phyloP scores from a whole-genome alignment of 768 basidiomycete genomes.

The Lentinula raphanica region DNA sequence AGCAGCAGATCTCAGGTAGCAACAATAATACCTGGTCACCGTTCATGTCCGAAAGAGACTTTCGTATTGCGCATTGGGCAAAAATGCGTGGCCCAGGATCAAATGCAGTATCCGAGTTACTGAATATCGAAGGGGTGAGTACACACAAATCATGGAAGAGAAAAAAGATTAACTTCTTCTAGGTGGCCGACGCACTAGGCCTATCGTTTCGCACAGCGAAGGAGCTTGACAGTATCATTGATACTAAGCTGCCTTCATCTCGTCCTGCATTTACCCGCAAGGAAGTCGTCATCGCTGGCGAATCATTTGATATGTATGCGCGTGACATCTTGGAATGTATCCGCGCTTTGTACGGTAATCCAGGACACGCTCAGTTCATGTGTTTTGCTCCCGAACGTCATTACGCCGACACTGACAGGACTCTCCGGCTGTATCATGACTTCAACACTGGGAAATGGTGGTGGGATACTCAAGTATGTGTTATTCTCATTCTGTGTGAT shows the following conservation, averaged over 20 bases:
- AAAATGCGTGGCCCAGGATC: slow-evolving; percentile 19
- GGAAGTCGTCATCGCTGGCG: slow-evolving; percentile 22
- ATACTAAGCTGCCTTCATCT: slow-evolving; percentile 17
- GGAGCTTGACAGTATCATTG: slow-evolving; percentile 27
- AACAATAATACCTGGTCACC: slow-evolving; percentile 13
- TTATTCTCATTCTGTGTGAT: background rate
- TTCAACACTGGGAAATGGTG: slow-evolving; percentile 49
- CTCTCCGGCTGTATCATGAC: slow-evolving; percentile 29
- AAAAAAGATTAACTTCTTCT: background rate
- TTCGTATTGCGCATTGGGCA: slow-evolving; percentile 21
- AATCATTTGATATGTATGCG: slow-evolving; percentile 25
- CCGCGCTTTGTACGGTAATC: slow-evolving; percentile 26
- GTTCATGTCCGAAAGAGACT: slow-evolving; percentile 14
- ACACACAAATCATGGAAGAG: background rate
- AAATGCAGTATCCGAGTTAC: slow-evolving; percentile 14
- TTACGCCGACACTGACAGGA: slow-evolving; percentile 23
- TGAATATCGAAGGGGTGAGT: slow-evolving; percentile 23
- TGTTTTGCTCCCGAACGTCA: slow-evolving; percentile 31
- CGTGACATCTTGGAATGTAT: slow-evolving; percentile 33
- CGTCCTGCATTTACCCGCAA: slow-evolving; percentile 21
- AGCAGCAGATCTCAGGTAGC: background rate
- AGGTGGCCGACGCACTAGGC: slow-evolving; percentile 21
- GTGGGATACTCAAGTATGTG: slow-evolving; percentile 42
- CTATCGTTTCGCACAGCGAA: slow-evolving; percentile 26
- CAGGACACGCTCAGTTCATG: slow-evolving; percentile 25